phyloP scores from a whole-genome alignment of 129 eudicot species.

The Pseudognaphalium luteoalbum region DNA sequence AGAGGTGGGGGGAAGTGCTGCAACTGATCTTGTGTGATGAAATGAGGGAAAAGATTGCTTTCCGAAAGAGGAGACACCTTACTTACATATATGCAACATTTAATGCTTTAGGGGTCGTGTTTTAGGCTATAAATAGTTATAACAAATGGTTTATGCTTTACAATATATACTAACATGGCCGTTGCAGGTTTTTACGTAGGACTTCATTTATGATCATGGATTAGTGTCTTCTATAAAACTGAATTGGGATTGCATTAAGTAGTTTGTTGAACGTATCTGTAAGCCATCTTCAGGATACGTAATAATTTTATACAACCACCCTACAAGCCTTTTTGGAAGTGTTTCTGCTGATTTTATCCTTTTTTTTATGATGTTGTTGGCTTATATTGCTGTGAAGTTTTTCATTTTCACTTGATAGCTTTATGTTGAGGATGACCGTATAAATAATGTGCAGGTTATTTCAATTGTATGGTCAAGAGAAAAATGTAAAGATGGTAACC shows the following conservation, averaged over 20 bases:
- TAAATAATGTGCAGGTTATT: conserved; percentile 56
- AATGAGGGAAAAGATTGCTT: too few relatives aligned
- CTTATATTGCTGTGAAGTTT: conserved; percentile 8
- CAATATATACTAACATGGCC: background rate
- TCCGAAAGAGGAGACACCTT: too few relatives aligned
- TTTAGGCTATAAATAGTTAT: too few relatives aligned
- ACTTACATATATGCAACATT: too few relatives aligned
- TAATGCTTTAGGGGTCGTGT: too few relatives aligned
- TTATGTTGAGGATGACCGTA: conserved; percentile 11
- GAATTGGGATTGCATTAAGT: background rate
- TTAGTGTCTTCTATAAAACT: background rate
- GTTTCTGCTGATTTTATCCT: conserved; percentile 13
- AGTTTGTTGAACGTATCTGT: background rate
- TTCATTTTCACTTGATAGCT: conserved; percentile 9
- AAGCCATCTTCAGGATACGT: background rate
- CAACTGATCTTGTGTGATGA: too few relatives aligned
- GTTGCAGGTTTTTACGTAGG: background rate
- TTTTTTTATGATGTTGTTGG: background rate
- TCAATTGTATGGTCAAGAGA: conserved; percentile 60
- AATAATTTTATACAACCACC: background rate
- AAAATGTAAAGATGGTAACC: conserved; percentile 41
- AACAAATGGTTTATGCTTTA: background rate
- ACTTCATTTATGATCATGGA: background rate
- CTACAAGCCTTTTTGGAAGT: background rate
- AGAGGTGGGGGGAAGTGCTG: too few relatives aligned